These are phyloP conservation scores for Neckera pumila DNA, from an alignment of 225 moss, liverwort and hornwort genomes.

Conservation along the genomic window DNA sequence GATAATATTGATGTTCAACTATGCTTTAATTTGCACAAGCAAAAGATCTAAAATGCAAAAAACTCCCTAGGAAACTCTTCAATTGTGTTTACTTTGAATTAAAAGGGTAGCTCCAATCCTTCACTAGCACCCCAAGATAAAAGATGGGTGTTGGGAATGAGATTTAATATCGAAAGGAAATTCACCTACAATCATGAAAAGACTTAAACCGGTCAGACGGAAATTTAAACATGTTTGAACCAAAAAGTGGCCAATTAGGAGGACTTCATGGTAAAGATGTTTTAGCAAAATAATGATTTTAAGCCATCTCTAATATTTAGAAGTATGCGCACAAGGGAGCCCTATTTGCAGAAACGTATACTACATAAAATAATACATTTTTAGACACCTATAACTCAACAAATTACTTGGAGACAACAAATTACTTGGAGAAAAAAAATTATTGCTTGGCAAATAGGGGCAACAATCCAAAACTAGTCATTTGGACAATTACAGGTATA, in stretches of 20 bases:
- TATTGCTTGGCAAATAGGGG: accelerated
- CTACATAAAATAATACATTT: no score
- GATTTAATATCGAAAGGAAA: neutral
- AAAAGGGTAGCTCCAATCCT: neutral
- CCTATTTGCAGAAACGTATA: no score
- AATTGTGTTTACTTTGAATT: neutral
- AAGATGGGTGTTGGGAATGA: neutral
- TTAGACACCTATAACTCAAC: no score
- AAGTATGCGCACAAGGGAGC: no score
- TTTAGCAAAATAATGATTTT: no score
- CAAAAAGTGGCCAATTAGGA: no score
- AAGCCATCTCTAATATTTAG: no score
- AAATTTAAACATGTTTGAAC: neutral
- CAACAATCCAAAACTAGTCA: accelerated
- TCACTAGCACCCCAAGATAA: neutral
- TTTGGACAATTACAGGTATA: neutral
- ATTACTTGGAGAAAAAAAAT: neutral
- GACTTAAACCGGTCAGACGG: neutral
- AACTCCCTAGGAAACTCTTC: neutral
- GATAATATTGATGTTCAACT: neutral
- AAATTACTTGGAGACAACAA: no score
- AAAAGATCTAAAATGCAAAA: neutral
- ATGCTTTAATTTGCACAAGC: no score
- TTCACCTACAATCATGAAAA: neutral
- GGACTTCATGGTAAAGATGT: no score